Base-by-base conservation (phyloP, 306 rosid genomes). In the Mimosa pudica region DNA sequence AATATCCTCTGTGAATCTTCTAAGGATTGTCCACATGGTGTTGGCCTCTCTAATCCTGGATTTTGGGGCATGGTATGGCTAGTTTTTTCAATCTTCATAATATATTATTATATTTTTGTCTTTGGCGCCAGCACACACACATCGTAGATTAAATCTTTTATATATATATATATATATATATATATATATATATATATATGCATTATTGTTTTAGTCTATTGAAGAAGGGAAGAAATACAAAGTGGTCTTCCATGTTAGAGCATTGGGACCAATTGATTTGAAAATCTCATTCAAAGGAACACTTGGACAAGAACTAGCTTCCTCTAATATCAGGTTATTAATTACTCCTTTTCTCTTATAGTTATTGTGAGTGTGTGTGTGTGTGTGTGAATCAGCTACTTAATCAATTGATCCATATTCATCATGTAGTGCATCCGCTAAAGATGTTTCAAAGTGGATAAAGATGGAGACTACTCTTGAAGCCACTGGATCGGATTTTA, bases 41-140 rank as follows among this genome's bases (percentile, higher is more conserved):
- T 91, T 84, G 95, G 97, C 62, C 68, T 62, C 42, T 62, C 68
- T 32, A 62, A 62, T 13, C 68, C 68, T 30, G 68, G 68, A 1
- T 62, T 65, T 69, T 93, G 93, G 93, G 95, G 97, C 86, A 90
- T 90, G 97, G 97, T 91, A 51, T 57, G 3, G 9, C 12, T 18
- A 0, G 36, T 9, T 10, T 11, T 62, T 30, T 62, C 10, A 10
- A 41, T 32, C 11, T 24, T 24, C 30, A 24, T 24, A 24, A 24
- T 24, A 24, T 24, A 62, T 30, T 10, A 49, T 30, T 10, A 32
- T 11, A 0, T 62, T 61, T 41, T 32, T 62, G n/a, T 62, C 7
- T 14, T 32, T 10, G 42, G 30, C 30, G 30, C 30, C 30, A 24
- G 30, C 30, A 24, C 30, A 24, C 30, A 24, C 30, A 24, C 30